phyloP scores from a whole-genome alignment of 2,329 filamentous ascomycete genomes.

The Fusarium virguliforme region DNA sequence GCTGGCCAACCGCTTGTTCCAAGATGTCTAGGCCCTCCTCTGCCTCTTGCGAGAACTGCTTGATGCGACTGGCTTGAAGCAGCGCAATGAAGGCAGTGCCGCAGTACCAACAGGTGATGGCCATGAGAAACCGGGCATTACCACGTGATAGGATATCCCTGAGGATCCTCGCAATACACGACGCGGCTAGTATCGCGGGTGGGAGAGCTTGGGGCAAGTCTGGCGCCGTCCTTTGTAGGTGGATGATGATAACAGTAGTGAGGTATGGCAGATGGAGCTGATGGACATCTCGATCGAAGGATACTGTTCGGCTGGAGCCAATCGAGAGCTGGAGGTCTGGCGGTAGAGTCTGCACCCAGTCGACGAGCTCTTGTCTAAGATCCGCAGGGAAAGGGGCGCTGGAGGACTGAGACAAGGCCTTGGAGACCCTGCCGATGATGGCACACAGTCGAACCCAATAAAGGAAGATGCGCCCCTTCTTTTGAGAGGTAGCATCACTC shows the following conservation, averaged over 20 bases:
- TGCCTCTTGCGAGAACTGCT: conserved; percentile 41
- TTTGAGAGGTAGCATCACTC: conserved; percentile 50
- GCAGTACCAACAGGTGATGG: conserved; percentile 62
- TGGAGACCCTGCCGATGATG: conserved; percentile 60
- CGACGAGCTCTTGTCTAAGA: conserved; percentile 39
- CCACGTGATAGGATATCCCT: conserved; percentile 59
- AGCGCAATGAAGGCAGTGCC: conserved; percentile 60
- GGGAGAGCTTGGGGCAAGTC: conserved; percentile 53
- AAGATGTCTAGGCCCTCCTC: conserved; percentile 41
- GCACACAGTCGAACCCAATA: conserved; percentile 60
- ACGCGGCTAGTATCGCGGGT: conserved; percentile 39
- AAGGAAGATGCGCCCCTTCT: conserved; percentile 59
- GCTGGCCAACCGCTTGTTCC: conserved; percentile 38
- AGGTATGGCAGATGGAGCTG: conserved; percentile 62
- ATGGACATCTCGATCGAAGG: conserved; percentile 60
- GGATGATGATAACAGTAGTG: conserved; percentile 60
- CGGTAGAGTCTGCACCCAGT: conserved; percentile 37
- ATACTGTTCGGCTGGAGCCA: conserved; percentile 40
- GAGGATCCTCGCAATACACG: conserved; percentile 47
- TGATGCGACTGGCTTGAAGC: conserved; percentile 54
- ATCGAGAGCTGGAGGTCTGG: conserved; percentile 41
- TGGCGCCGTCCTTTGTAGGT: conserved; percentile 56
- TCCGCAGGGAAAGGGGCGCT: conserved; percentile 29
- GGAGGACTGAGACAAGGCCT: conserved; percentile 52
- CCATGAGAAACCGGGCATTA: conserved; percentile 59